phyloP scores from a whole-genome alignment of 2,329 filamentous ascomycete genomes.

The Lachnellula hyalina region DNA sequence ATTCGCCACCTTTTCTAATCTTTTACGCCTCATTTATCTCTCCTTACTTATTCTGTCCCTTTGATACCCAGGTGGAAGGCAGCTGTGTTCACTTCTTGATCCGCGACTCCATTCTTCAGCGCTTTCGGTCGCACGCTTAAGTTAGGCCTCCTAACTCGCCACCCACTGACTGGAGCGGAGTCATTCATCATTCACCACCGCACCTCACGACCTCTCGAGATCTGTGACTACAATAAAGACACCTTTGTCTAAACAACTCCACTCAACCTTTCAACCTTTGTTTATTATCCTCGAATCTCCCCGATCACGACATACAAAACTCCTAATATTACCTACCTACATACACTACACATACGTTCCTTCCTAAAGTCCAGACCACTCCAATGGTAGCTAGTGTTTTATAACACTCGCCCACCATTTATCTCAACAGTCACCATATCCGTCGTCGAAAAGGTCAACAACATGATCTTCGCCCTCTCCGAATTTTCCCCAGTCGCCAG shows the following conservation, averaged over 20 bases:
- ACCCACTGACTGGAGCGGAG: slow-evolving; percentile 5
- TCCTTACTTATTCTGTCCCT: slow-evolving; percentile 8
- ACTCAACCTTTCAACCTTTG: slow-evolving; percentile 26
- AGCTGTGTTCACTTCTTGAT: slow-evolving; percentile 11
- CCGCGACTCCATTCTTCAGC: slow-evolving; percentile 4
- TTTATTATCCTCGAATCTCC: slow-evolving; percentile 17
- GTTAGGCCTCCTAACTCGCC: slow-evolving; percentile 12
- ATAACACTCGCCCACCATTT: slow-evolving; percentile 28
- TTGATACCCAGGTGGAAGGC: slow-evolving; percentile 22
- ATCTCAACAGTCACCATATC: slow-evolving; percentile 27
- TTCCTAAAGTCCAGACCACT: background rate
- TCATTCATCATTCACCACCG: too few species aligned
- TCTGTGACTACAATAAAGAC: slow-evolving; percentile 11
- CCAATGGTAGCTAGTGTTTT: slow-evolving; percentile 27
- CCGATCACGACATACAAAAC: background rate
- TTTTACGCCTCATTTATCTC: slow-evolving; percentile 14
- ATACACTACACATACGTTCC: slow-evolving; percentile 4
- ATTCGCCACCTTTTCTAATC: slow-evolving; percentile 7
- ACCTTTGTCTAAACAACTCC: slow-evolving; percentile 26
- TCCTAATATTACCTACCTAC: slow-evolving; percentile 2
- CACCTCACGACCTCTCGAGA: too few species aligned
- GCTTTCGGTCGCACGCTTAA: slow-evolving; percentile 13
- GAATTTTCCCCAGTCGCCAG: slow-evolving; percentile 54
- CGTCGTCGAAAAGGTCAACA: slow-evolving; percentile 38
- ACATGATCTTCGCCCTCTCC: slow-evolving; percentile 54